Evolutionary conservation across 1,284 basidiomycete species (phyloP), one percentile per base, ranked within the genome.

Genomic region (Schizophyllum amplum): DNA sequence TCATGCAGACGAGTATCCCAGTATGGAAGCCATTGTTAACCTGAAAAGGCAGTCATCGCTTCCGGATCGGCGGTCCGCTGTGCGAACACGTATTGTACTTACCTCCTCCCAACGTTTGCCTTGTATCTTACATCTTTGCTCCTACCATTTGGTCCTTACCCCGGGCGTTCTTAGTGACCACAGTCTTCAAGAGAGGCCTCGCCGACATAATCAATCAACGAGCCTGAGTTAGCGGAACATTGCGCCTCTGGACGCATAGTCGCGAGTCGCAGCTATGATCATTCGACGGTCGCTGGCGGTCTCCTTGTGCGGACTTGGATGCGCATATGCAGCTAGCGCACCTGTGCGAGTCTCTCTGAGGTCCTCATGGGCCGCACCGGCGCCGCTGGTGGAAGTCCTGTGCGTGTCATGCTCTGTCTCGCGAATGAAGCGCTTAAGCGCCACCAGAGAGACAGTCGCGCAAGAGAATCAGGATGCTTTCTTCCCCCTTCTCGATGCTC

Each of bases 351-450:
- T 95, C 22, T 80, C 83, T 42, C 75, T 97, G 24, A 80, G 83
- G 60, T 87, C 93, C 1, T 88, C 89, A 54, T 97, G 94, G 91
- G 70, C 81, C 4, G 82, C 86, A 21, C 81, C 89, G 5, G 83
- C 89, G 11, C 75, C 87, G 7, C 68, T 94, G 1, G 77, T 94
- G 21, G 94, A 97, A 72, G 80, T 91, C 54, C 71, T 98, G 89
- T 95, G 66, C 5, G 48, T 13, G 52, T 23, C 47, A 33, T 9
- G 5, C 4, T 23, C 47, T 59, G 33, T 50, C 22, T 22, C 57
- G 56, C 60, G 26, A 27, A 20, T 47, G 24, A 54, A 22, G 33
- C 52, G 27, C 24, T 54, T 56, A 57, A 49, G 63, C n/a, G 15
- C 51, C 42, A 33, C 11, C 55, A 80, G 78, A 57, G 78, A 80